Evolutionary conservation across 495 filamentous ascomycete genomes (phyloP).

Genomic region (Xylaria castorea): DNA sequence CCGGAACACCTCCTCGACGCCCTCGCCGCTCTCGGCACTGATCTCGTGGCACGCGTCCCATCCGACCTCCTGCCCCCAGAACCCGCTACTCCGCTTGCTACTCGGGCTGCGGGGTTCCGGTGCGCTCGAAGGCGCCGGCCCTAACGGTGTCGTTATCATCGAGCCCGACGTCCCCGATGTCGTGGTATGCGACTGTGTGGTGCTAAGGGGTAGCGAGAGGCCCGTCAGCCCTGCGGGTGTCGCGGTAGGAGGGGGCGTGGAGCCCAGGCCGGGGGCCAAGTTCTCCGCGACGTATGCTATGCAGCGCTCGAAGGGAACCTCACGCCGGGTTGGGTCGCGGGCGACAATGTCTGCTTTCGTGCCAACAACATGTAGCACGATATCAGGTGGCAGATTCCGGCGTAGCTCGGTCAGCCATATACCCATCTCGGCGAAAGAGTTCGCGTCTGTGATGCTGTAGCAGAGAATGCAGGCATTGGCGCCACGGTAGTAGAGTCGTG

Average conservation of each 20-base stretch:
- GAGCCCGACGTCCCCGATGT: conserved; percentile 37
- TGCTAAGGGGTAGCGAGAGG: conserved; percentile 28
- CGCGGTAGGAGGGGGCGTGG: conserved; percentile 71
- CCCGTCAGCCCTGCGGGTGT: conserved; percentile 41
- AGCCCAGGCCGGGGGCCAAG: conserved; percentile 69
- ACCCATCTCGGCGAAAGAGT: conserved; percentile 92
- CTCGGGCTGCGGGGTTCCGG: conserved; percentile 66
- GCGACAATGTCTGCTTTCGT: conserved; percentile 94
- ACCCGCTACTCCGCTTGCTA: conserved; percentile 80
- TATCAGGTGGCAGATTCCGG: conserved; percentile 69
- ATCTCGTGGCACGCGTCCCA: conserved; percentile 99
- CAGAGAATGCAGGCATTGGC: conserved; percentile 92
- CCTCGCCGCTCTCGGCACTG: conserved; percentile 91
- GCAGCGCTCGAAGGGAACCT: conserved; percentile 91
- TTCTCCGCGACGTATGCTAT: conserved; percentile 95
- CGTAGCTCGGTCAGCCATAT: conserved; percentile 85
- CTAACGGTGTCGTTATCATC: conserved; percentile 23
- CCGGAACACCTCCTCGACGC: conserved; percentile 95
- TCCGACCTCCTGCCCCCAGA: conserved; percentile 90
- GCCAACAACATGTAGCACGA: conserved; percentile 95
- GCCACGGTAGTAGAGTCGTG: conserved; percentile 91
- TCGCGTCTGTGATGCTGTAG: conserved; percentile 89
- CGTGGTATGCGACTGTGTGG: conserved; percentile 33
- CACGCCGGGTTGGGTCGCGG: conserved; percentile 72
- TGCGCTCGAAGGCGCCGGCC: conserved; percentile 37